Evolutionary conservation across 2,329 filamentous ascomycete species (phyloP).

Genomic region (Scedosporium apiospermum): DNA sequence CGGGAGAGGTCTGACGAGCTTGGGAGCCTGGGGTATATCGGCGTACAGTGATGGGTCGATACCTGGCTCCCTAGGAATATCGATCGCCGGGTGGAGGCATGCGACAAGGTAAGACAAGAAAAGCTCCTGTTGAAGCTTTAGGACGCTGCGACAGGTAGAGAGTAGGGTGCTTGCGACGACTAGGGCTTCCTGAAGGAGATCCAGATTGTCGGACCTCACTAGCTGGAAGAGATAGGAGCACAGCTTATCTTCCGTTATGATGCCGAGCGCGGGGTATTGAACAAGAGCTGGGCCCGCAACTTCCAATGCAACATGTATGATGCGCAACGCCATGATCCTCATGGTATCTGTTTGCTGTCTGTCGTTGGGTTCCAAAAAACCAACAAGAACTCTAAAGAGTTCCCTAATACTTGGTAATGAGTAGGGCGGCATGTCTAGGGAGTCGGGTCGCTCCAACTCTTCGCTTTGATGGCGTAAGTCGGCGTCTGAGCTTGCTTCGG

Average conservation of each 20-base stretch:
- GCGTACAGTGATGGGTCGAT: conserved; percentile 90
- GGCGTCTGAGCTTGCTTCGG: conserved; percentile 24
- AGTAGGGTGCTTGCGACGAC: conserved; percentile 86
- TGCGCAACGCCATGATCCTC: conserved; percentile 93
- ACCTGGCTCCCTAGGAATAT: conserved; percentile 81
- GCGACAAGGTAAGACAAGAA: conserved; percentile 91
- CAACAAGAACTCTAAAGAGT: conserved; percentile 85
- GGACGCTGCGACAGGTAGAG: conserved; percentile 77
- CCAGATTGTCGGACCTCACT: conserved; percentile 91
- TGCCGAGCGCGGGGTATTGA: conserved; percentile 78
- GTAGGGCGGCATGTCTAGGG: conserved; percentile 69
- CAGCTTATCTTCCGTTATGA: conserved; percentile 81
- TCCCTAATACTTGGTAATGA: conserved; percentile 90
- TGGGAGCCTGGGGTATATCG: conserved; percentile 85
- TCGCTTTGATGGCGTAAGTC: background rate
- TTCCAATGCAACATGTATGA: conserved; percentile 94
- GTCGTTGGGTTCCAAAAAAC: conserved; percentile 88
- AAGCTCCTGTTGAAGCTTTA: conserved; percentile 94
- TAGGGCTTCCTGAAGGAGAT: conserved; percentile 84
- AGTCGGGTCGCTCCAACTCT: conserved; percentile 27
- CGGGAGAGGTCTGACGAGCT: conserved; percentile 67
- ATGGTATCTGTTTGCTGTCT: conserved; percentile 87
- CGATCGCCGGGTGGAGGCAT: conserved; percentile 86
- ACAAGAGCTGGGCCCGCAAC: conserved; percentile 93
- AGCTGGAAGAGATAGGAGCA: conserved; percentile 95